Evolutionary conservation across 2,329 filamentous ascomycete genomes (phyloP), one percentile per base, ranked within the genome.

Genomic region (Metarhizium album): DNA sequence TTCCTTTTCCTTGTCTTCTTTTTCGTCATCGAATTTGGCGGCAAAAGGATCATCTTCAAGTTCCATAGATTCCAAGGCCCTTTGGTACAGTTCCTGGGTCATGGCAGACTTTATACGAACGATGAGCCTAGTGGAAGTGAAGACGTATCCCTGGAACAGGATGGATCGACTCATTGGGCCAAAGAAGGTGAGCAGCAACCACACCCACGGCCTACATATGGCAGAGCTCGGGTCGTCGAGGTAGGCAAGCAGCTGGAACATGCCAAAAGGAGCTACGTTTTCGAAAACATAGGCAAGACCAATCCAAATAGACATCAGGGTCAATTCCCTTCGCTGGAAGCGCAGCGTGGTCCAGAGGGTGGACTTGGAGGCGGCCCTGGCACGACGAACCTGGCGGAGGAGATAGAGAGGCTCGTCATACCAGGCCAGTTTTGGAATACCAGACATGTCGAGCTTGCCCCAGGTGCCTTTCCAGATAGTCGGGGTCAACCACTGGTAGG

Each of bases 21-120:
- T 53, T n/a, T 40, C 37, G 11, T 66, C 64, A 27, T 43, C 52
- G 24, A 46, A 45, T n/a, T 59, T 24, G 47, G 65, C 62, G 7
- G 51, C 46, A 53, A 76, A 74, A 1, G 71, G 68, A 48, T 79
- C 75, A n/a, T 79, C 74, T 46, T 80, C 74, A 42, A 80, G 64
- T 52, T 78, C 75, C 73, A 78, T 78, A 1, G 76, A 80, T 8
- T 66, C 67, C 57, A 80, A 69, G 2, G 78, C 76, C 43, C 71
- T 74, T 54, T 73, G 72, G 55, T 82, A 81, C 9, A 81, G 67
- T 58, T 81, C 78, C 55, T 80, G 77, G 0, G 76, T 79, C 52
- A 82, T 67, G 27, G 73, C 76, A 27, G 76, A 71, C 57, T 78
- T 79, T 50, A 80, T 64, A 24, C 78, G 74, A 35, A 80, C 75